A percentile compares a stretch with the other conserved stretches of the same genome.
Conservation (phyloP, 1,139 yeast genomes). For the Magnusiomyces fungicola region DNA sequence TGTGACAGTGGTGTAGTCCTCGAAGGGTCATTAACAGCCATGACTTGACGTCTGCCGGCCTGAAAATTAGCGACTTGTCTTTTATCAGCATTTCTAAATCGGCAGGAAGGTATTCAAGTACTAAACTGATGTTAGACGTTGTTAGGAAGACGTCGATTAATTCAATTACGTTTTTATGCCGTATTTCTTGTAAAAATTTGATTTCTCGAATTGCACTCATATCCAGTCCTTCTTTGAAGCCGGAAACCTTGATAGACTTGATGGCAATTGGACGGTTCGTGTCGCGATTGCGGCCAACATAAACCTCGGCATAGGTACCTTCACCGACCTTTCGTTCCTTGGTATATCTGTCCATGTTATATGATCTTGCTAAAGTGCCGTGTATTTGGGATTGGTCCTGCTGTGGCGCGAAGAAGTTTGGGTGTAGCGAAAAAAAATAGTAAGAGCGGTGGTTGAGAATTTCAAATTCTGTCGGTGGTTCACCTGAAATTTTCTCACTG, state of each 20-base stretch:
- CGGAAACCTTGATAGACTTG: slow-evolving; percentile 91
- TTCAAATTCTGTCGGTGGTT: too few species aligned
- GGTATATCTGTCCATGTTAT: slow-evolving; percentile 9
- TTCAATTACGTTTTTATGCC: slow-evolving; percentile 79
- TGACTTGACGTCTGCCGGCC: slow-evolving; percentile 81
- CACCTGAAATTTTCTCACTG: background rate
- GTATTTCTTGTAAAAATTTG: slow-evolving; percentile 80
- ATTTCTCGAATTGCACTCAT: slow-evolving; percentile 97
- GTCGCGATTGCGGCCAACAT: slow-evolving; percentile 51
- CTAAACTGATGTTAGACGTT: slow-evolving; percentile 66
- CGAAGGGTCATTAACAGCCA: slow-evolving; percentile 92
- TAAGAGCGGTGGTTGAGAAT: too few species aligned
- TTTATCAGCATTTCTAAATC: slow-evolving; percentile 87
- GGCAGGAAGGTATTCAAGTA: slow-evolving; percentile 83
- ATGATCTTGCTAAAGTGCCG: too few species aligned
- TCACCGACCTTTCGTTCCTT: slow-evolving; percentile 86
- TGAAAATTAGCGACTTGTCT: slow-evolving; percentile 67
- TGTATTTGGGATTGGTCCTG: too few species aligned
- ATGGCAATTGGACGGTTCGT: slow-evolving; percentile 69
- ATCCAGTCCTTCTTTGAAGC: slow-evolving; percentile 92
- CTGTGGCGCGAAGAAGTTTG: too few species aligned
- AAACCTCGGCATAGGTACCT: slow-evolving; percentile 98
- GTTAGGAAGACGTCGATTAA: slow-evolving; percentile 79
- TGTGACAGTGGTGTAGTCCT: slow-evolving; percentile 92
- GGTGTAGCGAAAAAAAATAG: too few species aligned